Percentiles rank a stretch among this genome's conserved stretches.
phyloP scores from a whole-genome alignment of 2,329 filamentous ascomycete genomes.

The Neonectria sp. region DNA sequence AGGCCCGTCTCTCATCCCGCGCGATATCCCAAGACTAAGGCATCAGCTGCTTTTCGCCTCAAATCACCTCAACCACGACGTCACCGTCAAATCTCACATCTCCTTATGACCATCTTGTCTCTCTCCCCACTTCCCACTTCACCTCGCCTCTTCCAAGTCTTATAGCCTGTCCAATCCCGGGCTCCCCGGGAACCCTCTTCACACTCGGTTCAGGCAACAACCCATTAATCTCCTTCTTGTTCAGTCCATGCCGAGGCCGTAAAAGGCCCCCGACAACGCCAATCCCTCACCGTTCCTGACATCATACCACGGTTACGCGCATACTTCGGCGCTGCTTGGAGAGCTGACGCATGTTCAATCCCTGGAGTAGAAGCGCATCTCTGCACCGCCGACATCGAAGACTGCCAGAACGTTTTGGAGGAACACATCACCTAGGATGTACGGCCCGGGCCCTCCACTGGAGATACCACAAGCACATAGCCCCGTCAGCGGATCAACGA shows the following conservation, averaged over 20 bases:
- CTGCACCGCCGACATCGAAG: slow-evolving; percentile 62
- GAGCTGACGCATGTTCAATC: slow-evolving; percentile 12
- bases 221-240: slow-evolving; percentile 7
- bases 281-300: slow-evolving; percentile 11
- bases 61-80: slow-evolving; percentile 20
- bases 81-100: not conserved
- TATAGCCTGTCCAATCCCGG: slow-evolving; percentile 21
- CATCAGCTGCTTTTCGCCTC: slow-evolving; percentile 23
- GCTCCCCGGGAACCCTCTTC: slow-evolving; percentile 18
- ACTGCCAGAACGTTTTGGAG: slow-evolving; percentile 66
- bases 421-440: slow-evolving; percentile 66
- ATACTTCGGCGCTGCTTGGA: not conserved
- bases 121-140: not conserved
- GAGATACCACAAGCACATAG: slow-evolving; percentile 65
- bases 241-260: slow-evolving; percentile 7
- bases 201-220: slow-evolving; percentile 8
- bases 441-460: slow-evolving; percentile 61
- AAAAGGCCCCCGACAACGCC: not conserved
- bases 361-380: slow-evolving; percentile 61
- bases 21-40: slow-evolving; percentile 2
- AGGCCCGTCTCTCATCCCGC: not conserved
- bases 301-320: slow-evolving; percentile 20
- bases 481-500: slow-evolving; percentile 61
- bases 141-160: slow-evolving; percentile 1
- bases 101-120: slow-evolving; percentile 6